Base-by-base conservation (phyloP, 73 alveolate genomes). In the Paramecium sonneborni region DNA sequence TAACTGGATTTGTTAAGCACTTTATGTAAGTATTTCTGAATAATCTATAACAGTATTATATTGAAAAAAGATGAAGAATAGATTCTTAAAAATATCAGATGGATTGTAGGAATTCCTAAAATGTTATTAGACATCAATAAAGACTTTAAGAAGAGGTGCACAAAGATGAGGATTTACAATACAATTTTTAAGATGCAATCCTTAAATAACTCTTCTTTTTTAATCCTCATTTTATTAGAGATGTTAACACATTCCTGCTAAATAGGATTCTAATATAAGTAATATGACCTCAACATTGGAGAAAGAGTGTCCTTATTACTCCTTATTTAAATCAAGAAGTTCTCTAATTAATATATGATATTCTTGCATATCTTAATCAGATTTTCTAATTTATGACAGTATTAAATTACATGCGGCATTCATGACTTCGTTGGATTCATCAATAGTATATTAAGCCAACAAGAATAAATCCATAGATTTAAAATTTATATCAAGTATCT, bases 391-490 rank as follows among this genome's bases (percentile, higher is more conserved):
- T 20, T 24, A 23, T 20, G 76, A 39, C 1, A 79, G 69, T 21
- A 88, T 88, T 41, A 88, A 62, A 69, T 88, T 88, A 69, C 91
- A 88, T 26, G 94, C 86, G 12, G 94, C 85, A 41, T 57, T 88
- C 94, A 88, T 88, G 6, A 88, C 84, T 44, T 88, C 94, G 41
- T 88, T 88, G 18, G 52, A 88, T 69, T 88, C 94, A 43, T 88
- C 94, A 3, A 88, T 88, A 6, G 85, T 48, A 24, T 23, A 88
- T 10, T 82, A 20, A 12, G 94, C 67, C 21, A 88, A 38, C 20
- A 88, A 23, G 21, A 57, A 30, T 3, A 88, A 8, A 43, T 82
- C 74, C 67, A 88, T 37, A 39, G 91, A 37, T 21, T 69, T 70
- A 72, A 88, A 88, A 43, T 88, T 18, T 23, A n/a, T 69, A 70